phyloP scores from a whole-genome alignment of 257 asterid genomes.

The Haberlea rhodopensis region DNA sequence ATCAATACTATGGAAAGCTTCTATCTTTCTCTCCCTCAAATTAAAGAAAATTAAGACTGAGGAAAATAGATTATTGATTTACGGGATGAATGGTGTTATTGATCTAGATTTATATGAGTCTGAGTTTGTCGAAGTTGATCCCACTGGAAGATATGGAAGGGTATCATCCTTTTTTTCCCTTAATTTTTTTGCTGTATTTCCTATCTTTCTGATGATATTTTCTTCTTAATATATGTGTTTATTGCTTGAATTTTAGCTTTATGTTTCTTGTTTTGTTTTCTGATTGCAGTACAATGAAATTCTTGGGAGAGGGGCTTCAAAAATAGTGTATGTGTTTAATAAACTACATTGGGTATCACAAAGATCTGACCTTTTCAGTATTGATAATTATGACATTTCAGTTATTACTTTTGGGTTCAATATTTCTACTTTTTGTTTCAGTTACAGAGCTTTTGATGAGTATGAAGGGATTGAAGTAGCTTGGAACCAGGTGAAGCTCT shows the following conservation, averaged over 20 bases:
- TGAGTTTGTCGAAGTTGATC: constrained; percentile 89
- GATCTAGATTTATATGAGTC: constrained; percentile 63
- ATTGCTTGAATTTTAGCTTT: background rate
- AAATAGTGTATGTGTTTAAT: constrained; percentile 70
- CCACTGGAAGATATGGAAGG: constrained; percentile 95
- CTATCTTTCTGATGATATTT: constrained; percentile 17
- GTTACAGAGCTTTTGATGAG: constrained; percentile 94
- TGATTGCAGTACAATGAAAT: constrained; percentile 81
- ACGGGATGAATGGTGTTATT: constrained; percentile 58
- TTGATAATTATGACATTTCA: background rate
- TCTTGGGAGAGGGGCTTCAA: constrained; percentile 96
- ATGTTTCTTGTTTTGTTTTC: constrained; percentile 12
- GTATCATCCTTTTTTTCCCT: constrained; percentile 35
- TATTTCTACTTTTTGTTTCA: constrained; percentile 24
- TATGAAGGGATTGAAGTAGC: constrained; percentile 98
- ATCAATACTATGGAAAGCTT: constrained; percentile 18
- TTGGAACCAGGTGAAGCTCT: constrained; percentile 93
- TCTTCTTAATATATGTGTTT: background rate
- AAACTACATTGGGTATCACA: constrained; percentile 23
- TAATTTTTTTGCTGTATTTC: constrained; percentile 8
- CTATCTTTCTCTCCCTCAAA: constrained; percentile 16
- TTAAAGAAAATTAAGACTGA: constrained; percentile 16
- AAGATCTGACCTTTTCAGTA: constrained; percentile 18
- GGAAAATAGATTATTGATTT: constrained; percentile 7
- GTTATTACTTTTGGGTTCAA: constrained; percentile 12